A percentile compares a stretch with the other conserved stretches of the same genome.
Evolutionary conservation across 2,329 filamentous ascomycete genomes (phyloP).

Genomic region (Cladosporium halotolerans): DNA sequence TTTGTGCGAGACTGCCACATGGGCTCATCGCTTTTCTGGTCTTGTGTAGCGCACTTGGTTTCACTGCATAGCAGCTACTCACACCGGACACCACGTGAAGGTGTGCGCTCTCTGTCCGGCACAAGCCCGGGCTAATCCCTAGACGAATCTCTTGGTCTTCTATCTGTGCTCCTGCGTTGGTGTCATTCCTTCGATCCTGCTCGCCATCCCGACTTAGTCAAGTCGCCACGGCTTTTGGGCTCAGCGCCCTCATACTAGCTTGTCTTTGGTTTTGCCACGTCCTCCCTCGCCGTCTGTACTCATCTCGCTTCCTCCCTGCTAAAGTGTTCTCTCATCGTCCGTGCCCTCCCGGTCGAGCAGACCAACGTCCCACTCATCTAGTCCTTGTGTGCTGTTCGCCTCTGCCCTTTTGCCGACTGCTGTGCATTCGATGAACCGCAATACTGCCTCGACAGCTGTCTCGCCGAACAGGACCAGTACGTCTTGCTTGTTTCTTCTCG

Average conservation of each 20-base stretch:
- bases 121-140: not conserved
- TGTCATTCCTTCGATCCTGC: not conserved
- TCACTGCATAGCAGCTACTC: not conserved
- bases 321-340: not conserved
- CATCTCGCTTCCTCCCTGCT: not conserved
- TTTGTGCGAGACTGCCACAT: not conserved
- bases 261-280: not conserved
- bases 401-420: not conserved
- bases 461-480: not conserved
- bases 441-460: not conserved
- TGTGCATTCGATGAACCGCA: not conserved
- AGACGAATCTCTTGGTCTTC: not conserved
- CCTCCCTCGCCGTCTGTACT: not conserved
- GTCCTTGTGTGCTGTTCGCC: not conserved
- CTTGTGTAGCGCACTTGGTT: not conserved
- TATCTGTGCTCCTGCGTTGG: not conserved
- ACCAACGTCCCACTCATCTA: not conserved
- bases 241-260: not conserved
- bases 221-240: conserved; percentile 4
- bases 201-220: conserved; percentile 1
- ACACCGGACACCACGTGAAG: not conserved
- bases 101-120: not conserved
- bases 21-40: not conserved
- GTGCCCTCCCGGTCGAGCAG: not conserved
- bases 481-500: not conserved